phyloP scores from a whole-genome alignment of 75 land plant genomes.

The Pseudotsuga menziesii region DNA sequence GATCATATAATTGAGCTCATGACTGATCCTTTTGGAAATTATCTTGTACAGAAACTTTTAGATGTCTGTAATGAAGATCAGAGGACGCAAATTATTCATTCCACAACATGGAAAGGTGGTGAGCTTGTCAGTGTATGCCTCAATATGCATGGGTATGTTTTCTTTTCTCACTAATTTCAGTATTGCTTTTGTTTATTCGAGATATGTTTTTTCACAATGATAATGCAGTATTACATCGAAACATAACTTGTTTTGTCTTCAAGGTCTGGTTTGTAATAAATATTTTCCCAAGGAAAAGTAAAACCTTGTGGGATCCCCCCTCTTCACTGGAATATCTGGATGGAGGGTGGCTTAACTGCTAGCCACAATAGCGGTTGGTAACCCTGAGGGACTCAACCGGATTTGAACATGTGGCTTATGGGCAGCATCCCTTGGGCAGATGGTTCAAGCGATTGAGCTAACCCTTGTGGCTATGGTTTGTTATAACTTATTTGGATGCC shows the following conservation, averaged over 20 bases:
- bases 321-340: too few relatives aligned
- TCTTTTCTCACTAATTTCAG: neutral
- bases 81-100: conserved; percentile 46
- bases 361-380: too few relatives aligned
- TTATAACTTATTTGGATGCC: too few relatives aligned
- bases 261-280: too few relatives aligned
- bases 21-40: conserved; percentile 86
- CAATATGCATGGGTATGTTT: conserved; percentile 46
- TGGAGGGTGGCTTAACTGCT: too few relatives aligned
- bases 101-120: conserved; percentile 31
- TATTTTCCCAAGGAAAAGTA: neutral
- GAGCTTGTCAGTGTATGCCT: conserved; percentile 35
- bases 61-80: conserved; percentile 73
- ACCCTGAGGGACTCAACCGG: neutral
- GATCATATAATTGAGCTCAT: conserved; percentile 71
- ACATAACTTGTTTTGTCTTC: too few relatives aligned
- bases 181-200: neutral
- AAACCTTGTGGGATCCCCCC: neutral
- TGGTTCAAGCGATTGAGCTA: too few relatives aligned
- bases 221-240: too few relatives aligned
- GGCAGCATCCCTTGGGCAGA: too few relatives aligned
- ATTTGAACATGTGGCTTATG: neutral
- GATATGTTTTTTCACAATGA: neutral
- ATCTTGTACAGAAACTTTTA: conserved; percentile 76
- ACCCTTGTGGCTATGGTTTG: too few relatives aligned